phyloP scores from a whole-genome alignment of 2,329 filamentous ascomycete genomes.

The Verticillium nubilum region DNA sequence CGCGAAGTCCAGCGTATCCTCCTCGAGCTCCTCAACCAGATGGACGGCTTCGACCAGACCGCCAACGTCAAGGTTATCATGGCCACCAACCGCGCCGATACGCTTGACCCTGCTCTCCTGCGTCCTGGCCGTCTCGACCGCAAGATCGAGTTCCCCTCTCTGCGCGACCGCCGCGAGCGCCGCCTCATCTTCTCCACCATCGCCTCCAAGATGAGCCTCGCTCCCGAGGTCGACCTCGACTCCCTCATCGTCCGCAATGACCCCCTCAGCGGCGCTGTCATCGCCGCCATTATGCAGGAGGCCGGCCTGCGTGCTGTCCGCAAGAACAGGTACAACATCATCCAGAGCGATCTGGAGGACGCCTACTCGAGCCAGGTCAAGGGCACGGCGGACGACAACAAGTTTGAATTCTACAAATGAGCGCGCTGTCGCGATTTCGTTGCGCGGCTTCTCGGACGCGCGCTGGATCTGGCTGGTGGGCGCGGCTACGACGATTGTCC shows the following conservation, averaged over 20 bases:
- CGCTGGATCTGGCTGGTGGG: background rate
- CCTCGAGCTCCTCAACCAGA: conserved; percentile 95
- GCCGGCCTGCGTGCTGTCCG: conserved; percentile 88
- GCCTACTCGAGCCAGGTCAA: conserved; percentile 97
- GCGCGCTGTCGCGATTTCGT: background rate
- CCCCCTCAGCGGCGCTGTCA: conserved; percentile 88
- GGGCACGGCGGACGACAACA: conserved; percentile 59
- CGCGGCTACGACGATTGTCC: background rate
- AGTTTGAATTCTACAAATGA: conserved; percentile 92
- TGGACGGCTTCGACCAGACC: conserved; percentile 99
- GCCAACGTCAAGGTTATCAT: conserved; percentile 99
- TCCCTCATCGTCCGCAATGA: conserved; percentile 96
- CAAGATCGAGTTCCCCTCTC: conserved; percentile 97
- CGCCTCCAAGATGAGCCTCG: conserved; percentile 92
- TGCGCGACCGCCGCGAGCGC: conserved; percentile 89
- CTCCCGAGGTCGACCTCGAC: conserved; percentile 93
- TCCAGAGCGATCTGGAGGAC: conserved; percentile 93
- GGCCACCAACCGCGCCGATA: conserved; percentile 98
- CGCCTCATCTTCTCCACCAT: conserved; percentile 98
- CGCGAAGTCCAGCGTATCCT: conserved; percentile 98
- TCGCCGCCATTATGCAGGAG: conserved; percentile 99
- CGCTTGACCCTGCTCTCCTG: conserved; percentile 88
- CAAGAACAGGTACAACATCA: conserved; percentile 99
- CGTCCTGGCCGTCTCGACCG: conserved; percentile 92
- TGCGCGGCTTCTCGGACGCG: background rate